Percentiles rank a stretch among this genome's conserved stretches.
Evolutionary conservation across 2,329 filamentous ascomycete genomes (phyloP).

Genomic region (Chaetoscypha palmicola): DNA sequence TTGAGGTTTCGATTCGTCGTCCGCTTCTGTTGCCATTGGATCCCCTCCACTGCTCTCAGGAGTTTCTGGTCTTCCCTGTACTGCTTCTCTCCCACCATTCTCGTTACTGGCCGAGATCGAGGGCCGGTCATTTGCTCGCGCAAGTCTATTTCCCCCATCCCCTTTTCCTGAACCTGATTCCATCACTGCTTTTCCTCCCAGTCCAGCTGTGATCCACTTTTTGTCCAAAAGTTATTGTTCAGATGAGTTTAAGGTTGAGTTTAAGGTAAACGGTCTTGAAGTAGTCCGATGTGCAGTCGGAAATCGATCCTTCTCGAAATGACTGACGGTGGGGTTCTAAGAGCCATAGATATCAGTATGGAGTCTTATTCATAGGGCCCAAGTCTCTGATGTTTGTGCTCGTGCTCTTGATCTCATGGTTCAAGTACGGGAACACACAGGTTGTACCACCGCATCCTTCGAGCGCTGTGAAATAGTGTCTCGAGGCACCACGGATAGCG

Average conservation of each 20-base stretch:
- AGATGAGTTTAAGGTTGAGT: no score
- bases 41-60: conserved; percentile 5
- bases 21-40: conserved; percentile 11
- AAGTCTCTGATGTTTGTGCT: conserved; percentile 8
- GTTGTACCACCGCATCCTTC: conserved; percentile 19
- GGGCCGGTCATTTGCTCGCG: conserved; percentile 21
- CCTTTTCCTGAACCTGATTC: conserved; percentile 23
- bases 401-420: conserved; percentile 21
- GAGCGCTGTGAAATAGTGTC: conserved; percentile 18
- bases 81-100: conserved; percentile 3
- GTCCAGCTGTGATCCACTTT: conserved; percentile 19
- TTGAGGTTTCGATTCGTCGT: conserved; percentile 15
- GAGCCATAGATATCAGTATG: conserved; percentile 20
- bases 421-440: conserved; percentile 16
- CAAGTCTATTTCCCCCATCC: conserved; percentile 21
- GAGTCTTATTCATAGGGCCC: conserved; percentile 16
- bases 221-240: conserved; percentile 8
- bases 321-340: conserved; percentile 10
- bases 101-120: conserved; percentile 18
- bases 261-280: neutral
- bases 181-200: conserved; percentile 24
- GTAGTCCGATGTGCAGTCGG: neutral
- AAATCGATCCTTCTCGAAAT: neutral
- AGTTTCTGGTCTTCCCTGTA: conserved; percentile 2
- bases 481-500: conserved; percentile 22